Base-by-base conservation (phyloP, 2,329 filamentous ascomycete genomes). In the Sclerotinia sclerotiorum region DNA sequence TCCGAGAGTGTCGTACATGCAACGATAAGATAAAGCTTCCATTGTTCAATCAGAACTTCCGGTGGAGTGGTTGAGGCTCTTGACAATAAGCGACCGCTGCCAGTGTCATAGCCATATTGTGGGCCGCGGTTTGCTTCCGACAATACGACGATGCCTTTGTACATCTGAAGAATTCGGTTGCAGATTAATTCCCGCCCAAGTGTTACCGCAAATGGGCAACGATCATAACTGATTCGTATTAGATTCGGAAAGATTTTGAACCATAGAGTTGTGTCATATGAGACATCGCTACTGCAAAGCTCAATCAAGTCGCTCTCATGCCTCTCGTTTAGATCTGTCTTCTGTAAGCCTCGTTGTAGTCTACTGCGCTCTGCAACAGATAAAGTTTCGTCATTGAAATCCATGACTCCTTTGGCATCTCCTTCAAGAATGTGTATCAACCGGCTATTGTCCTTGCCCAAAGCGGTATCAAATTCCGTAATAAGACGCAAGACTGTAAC, bases 241-340 rank as follows among this genome's bases (percentile, higher is more conserved):
- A 99, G 84, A 75, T 97, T 98, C 4, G 95, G 96, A 75, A 99
- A 99, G 24, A 98, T 90, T 77, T 98, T 99, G 81, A 95, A 96
- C 95, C 95, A 99, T 17, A 99, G 81, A 0, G 94, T 97, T 3
- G 93, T 90, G 77, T 99, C 95, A 75, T 98, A 97, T 0, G 93
- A 93, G 35, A 95, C 88, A 74, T 98, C 95, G 79, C 95, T 98
- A 73, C 93, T 94, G 79, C 95, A 98, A 32, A 99, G 86, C 77
- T 98, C 94, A 46, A 98, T 91, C 24, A 99, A 82, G 3, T 93
- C 94, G 71, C 92, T 94, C 74, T 94, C 90, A 58, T 89, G 89
- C 27, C 60, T 68, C 17, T 46, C 65, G 57, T 89, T 89, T 13
- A 35, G 46, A 73, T 93, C 92, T 76, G 88, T 92, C 77, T 90